A percentile compares a stretch with the other conserved stretches of the same genome.
These are phyloP conservation scores for Polyporus tsugae DNA, from an alignment of 1,284 basidiomycete species.

Conservation along the genomic window DNA sequence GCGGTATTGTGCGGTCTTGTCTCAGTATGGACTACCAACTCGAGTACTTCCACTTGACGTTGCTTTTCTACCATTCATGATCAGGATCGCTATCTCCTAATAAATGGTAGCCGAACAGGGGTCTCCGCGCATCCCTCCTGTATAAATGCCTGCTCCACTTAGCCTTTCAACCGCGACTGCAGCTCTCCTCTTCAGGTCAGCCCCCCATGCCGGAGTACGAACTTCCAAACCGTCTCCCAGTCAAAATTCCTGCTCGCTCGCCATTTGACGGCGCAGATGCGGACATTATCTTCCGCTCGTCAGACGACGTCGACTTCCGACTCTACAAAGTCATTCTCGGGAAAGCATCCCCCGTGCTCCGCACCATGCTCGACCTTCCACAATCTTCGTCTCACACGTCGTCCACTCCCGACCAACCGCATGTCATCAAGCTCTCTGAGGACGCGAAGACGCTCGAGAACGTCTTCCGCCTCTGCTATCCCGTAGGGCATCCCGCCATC, in stretches of 20 bases:
- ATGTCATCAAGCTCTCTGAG: constrained; percentile 42
- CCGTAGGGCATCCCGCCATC: constrained; percentile 36
- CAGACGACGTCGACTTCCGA: constrained; percentile 25
- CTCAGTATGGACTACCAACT: no score
- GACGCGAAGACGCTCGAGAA: constrained; percentile 55
- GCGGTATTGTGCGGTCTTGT: no score
- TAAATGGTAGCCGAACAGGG: no score
- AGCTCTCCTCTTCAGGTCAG: no score
- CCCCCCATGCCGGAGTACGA: no score
- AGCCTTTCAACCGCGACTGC: no score
- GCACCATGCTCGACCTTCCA: constrained; percentile 34
- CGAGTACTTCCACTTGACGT: no score
- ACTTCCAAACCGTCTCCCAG: no score
- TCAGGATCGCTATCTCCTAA: no score
- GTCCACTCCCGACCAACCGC: neutral
- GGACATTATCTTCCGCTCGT: constrained; percentile 23
- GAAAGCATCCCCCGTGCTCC: constrained; percentile 22
- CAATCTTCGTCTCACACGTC: neutral
- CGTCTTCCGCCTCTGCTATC: constrained; percentile 53
- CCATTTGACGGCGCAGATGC: constrained; percentile 25
- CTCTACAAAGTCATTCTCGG: constrained; percentile 26
- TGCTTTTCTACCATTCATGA: no score
- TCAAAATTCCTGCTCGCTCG: neutral
- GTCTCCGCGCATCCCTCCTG: no score
- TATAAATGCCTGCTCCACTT: no score